A percentile compares a stretch with the other conserved stretches of the same genome.
These are phyloP conservation scores for Termitomyces sp. DNA, from an alignment of 768 basidiomycete genomes.

Conservation along the genomic window DNA sequence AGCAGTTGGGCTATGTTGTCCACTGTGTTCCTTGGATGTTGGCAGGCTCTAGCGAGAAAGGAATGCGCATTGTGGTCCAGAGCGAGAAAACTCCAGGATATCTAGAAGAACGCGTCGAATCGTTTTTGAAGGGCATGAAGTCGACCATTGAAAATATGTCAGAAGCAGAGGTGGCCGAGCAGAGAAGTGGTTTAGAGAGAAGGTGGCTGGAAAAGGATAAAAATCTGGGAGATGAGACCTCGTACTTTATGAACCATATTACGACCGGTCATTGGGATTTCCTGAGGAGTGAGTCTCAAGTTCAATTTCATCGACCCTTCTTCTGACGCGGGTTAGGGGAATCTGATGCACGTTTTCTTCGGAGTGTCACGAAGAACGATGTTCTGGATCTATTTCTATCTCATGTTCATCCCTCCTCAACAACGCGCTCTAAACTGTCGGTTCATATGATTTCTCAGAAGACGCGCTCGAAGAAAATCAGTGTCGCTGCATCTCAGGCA, in stretches of 20 bases:
- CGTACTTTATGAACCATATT: constrained; percentile 65
- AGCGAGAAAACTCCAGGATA: constrained; percentile 77
- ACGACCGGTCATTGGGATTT: constrained; percentile 85
- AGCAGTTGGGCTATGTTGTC: constrained; percentile 95
- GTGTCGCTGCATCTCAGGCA: constrained; percentile 53
- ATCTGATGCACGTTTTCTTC: constrained; percentile 64
- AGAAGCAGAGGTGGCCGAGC: constrained; percentile 68
- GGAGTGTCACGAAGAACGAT: constrained; percentile 66
- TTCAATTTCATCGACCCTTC: not conserved
- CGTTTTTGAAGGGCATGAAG: constrained; percentile 77
- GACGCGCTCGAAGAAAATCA: constrained; percentile 54
- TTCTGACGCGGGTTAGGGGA: constrained; percentile 40
- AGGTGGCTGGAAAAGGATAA: constrained; percentile 85
- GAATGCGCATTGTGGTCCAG: constrained; percentile 82
- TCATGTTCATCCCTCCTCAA: constrained; percentile 64
- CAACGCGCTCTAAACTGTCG: constrained; percentile 74
- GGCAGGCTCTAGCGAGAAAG: constrained; percentile 62
- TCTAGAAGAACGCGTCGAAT: constrained; percentile 84
- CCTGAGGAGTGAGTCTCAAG: constrained; percentile 60
- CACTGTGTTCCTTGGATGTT: constrained; percentile 51
- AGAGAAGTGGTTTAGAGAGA: constrained; percentile 70
- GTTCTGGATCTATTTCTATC: constrained; percentile 64
- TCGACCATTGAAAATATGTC: constrained; percentile 61
- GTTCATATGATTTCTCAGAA: constrained; percentile 75
- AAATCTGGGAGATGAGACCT: constrained; percentile 78